Evolutionary conservation across 2,329 filamentous ascomycete species (phyloP), one percentile per base, ranked within the genome.

Genomic region (Sporothrix curviconia): DNA sequence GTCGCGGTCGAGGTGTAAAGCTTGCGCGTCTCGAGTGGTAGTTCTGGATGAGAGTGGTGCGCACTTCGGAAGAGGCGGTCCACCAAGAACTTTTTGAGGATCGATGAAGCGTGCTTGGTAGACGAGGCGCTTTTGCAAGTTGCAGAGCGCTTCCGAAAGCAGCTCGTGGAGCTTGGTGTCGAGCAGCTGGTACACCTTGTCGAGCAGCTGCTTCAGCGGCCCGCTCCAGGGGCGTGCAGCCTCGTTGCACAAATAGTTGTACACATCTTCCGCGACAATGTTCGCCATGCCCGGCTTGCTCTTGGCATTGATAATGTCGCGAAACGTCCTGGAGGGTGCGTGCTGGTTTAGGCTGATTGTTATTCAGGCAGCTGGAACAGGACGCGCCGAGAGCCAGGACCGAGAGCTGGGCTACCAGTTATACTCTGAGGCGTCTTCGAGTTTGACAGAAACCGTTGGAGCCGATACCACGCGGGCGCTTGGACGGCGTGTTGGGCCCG

Each of bases 1-100:
- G 0, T 78, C 75, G 0, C 72, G 68, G 43, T 83, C 81, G 25
- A 82, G 77, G 83, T 87, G 59, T 83, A 82, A 0, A 85, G 74
- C 3, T 79, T 76, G 7, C 76, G 70, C 0, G 71, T 72, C 62
- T 87, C 84, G 1, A 83, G 76, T 71, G 62, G 63, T 78, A 84
- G 2, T 80, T 72, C 0, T 77, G 68, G 0, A 64, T 52, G 0
- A 83, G 71, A 1, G 73, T 71, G 0, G 60, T 63, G 3, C 67
- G 61, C 0, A 78, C 73, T 1, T 68, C 66, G 0, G 63, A 62
- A n/a, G 0, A 71, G 67, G 28, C 73, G 73, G 0, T 71, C 63
- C 0, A 71, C 67, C 1, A 84, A 69, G 51, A 79, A 82, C 0
- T 65, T 63, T 0, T 68, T 66, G 12, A 84, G 67, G 28, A 78